phyloP scores from a whole-genome alignment of 352 stramenopile genomes.

The Phytophthora sansomeana region DNA sequence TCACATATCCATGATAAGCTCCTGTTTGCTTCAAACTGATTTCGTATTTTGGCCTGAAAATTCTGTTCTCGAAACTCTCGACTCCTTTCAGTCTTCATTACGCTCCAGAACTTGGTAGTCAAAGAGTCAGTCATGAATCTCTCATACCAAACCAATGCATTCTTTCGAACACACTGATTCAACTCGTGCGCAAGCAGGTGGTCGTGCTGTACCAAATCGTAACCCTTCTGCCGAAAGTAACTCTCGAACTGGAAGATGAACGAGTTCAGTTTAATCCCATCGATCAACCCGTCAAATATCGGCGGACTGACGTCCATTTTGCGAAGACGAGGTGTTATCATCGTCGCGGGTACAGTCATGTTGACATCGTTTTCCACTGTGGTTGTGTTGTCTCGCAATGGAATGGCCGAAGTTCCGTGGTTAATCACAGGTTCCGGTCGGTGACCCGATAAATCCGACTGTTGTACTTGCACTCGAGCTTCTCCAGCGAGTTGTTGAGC shows the following conservation, averaged over 20 bases:
- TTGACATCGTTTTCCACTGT: no score
- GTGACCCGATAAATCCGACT: no score
- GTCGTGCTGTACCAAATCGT: neutral
- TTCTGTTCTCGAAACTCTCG: conserved; percentile 7
- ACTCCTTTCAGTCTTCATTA: conserved; percentile 3
- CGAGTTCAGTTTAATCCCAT: neutral
- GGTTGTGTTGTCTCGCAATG: no score
- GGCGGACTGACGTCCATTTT: no score
- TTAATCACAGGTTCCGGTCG: no score
- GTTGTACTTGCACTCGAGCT: no score
- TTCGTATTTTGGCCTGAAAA: conserved; percentile 2
- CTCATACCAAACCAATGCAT: conserved; percentile 7
- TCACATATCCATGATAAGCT: no score
- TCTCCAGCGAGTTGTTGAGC: no score
- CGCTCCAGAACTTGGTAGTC: conserved; percentile 5
- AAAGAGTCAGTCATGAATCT: conserved; percentile 1
- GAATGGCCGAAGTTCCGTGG: no score
- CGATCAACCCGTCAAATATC: no score
- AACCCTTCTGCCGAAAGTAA: conserved; percentile 3
- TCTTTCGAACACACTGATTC: conserved; percentile 6
- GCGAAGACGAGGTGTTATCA: no score
- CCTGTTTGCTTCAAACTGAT: conserved; percentile 10
- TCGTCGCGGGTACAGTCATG: no score
- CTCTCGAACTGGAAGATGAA: conserved; percentile 4
- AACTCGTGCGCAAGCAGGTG: neutral